These are phyloP conservation scores for Ophiostoma ips DNA, from an alignment of 2,329 filamentous ascomycete species.

Conservation along the genomic window DNA sequence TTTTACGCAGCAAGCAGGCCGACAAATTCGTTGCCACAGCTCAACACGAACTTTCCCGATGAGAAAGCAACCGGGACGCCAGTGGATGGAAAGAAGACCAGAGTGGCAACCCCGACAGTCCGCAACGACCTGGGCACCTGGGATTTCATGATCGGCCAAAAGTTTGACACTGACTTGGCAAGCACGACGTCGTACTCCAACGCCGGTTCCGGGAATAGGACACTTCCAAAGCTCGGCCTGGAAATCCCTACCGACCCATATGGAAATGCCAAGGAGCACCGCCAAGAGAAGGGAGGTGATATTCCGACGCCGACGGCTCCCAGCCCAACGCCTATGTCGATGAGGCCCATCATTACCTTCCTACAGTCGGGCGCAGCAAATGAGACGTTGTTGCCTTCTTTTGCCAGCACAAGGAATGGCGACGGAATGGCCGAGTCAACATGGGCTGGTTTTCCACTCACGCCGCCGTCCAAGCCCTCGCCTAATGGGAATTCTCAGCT, in stretches of 20 bases:
- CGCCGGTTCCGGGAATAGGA: background rate
- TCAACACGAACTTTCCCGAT: background rate
- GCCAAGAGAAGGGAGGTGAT: background rate
- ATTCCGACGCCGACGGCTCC: slow-evolving; percentile 22
- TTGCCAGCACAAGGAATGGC: background rate
- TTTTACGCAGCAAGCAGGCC: background rate
- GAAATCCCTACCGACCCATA: background rate
- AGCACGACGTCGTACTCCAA: background rate
- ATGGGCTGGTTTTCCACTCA: background rate
- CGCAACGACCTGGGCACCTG: background rate
- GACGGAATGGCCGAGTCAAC: background rate
- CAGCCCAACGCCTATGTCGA: slow-evolving; percentile 19
- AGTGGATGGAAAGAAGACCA: background rate
- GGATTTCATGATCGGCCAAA: background rate
- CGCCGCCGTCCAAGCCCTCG: background rate
- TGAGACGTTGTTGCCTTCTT: background rate
- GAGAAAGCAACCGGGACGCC: background rate
- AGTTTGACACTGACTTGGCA: background rate
- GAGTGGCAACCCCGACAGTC: background rate
- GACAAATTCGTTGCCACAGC: background rate
- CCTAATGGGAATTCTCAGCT: background rate
- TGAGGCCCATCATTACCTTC: slow-evolving; percentile 17
- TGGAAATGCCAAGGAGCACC: background rate
- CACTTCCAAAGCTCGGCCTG: background rate
- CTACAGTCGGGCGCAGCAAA: background rate